Evolutionary conservation across 75 land plant genomes (phyloP).

Genomic region (Picea sitchensis): DNA sequence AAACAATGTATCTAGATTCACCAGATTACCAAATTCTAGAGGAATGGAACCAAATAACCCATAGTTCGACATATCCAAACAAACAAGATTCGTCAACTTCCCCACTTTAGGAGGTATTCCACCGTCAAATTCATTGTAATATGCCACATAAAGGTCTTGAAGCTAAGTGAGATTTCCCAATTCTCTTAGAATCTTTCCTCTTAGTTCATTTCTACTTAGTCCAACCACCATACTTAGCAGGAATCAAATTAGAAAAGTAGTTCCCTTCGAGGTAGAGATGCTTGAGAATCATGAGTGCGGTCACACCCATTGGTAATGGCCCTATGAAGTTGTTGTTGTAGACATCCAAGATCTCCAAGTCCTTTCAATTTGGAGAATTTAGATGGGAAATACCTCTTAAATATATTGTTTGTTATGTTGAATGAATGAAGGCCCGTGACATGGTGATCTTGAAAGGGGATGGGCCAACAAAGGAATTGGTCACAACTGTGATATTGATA

Average conservation of each 20-base stretch:
- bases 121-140: too few relatives aligned
- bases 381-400: constrained; percentile 14
- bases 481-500: constrained; percentile 15
- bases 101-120: too few relatives aligned
- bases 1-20: too few relatives aligned
- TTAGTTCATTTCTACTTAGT: constrained; percentile 7
- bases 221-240: too few relatives aligned
- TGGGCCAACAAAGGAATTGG: constrained; percentile 23
- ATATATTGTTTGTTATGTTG: constrained; percentile 43
- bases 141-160: too few relatives aligned
- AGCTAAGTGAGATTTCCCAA: too few relatives aligned
- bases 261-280: constrained; percentile 33
- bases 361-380: background rate
- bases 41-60: too few relatives aligned
- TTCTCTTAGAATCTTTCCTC: too few relatives aligned
- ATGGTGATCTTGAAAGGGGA: constrained; percentile 36
- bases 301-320: constrained; percentile 17
- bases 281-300: constrained; percentile 13
- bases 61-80: too few relatives aligned
- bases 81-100: too few relatives aligned
- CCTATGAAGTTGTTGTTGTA: constrained; percentile 31
- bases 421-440: constrained; percentile 15
- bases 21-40: too few relatives aligned
- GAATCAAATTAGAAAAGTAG: constrained; percentile 11
- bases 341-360: constrained; percentile 20